Evolutionary conservation across 805 yeast genomes (phyloP).

Genomic region (Blastobotrys chiropterorum): DNA sequence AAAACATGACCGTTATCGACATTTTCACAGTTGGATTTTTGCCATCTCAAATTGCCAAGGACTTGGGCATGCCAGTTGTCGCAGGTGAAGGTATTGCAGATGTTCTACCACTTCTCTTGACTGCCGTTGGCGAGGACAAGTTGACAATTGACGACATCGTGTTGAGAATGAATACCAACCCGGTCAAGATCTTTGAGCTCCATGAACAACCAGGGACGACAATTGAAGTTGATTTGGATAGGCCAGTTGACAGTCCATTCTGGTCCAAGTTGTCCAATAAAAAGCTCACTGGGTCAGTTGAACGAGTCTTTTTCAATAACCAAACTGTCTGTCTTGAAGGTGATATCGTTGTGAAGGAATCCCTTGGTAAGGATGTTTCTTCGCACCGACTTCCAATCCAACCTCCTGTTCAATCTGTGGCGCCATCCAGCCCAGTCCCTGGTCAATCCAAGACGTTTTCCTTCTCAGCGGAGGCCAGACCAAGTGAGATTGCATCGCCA

Average conservation of each 20-base stretch:
- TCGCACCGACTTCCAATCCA: slow-evolving; percentile 9
- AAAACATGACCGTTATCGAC: slow-evolving; percentile 62
- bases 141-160: slow-evolving; percentile 69
- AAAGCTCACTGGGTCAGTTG: slow-evolving; percentile 72
- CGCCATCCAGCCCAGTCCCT: slow-evolving; percentile 15
- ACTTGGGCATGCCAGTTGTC: slow-evolving; percentile 50
- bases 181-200: slow-evolving; percentile 73
- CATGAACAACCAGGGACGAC: slow-evolving; percentile 66
- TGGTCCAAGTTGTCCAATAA: slow-evolving; percentile 51
- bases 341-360: slow-evolving; percentile 51
- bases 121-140: slow-evolving; percentile 70
- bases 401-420: neutral
- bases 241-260: slow-evolving; percentile 39
- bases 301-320: slow-evolving; percentile 74
- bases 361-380: slow-evolving; percentile 55
- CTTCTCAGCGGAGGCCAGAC: neutral
- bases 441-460: slow-evolving; percentile 5
- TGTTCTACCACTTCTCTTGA: slow-evolving; percentile 71
- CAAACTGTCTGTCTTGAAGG: slow-evolving; percentile 85
- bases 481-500: slow-evolving; percentile 26
- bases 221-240: slow-evolving; percentile 80
- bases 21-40: slow-evolving; percentile 79
- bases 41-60: slow-evolving; percentile 67
- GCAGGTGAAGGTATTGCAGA: slow-evolving; percentile 78
- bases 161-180: slow-evolving; percentile 69